Evolutionary conservation across 805 yeast genomes (phyloP), one percentile per base, ranked within the genome.

Genomic region (Candida mattraensis): DNA sequence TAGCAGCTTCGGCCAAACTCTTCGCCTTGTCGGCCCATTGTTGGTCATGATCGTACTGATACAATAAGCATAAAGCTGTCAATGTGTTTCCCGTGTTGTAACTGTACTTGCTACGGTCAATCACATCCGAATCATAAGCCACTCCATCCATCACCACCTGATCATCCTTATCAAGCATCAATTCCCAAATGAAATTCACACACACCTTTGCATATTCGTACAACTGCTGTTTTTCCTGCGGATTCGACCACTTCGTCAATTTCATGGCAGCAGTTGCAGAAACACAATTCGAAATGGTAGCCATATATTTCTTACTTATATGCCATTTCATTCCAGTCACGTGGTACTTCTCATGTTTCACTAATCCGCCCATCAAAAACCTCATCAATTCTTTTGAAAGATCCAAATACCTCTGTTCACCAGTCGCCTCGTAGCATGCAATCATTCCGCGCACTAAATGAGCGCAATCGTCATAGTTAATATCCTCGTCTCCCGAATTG

Each of bases 401-500:
- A 47, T 75, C 77, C 45, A 82, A 62, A 51, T 67, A 79, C 32
- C 61, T 60, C 48, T 63, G 64, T 41, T 77, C 70, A 2, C 74
- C 75, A 2, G 87, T 79, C 18, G 77, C 85, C 51, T 80, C 87
- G 51, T 75, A 80, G 3, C 84, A 84, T 3, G 80, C 69, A 42
- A 82, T 63, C 54, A 79, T 64, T 5, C 80, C 82, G 50, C 78
- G 67, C 14, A 82, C 82, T n/a, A 80, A 77, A 53, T 82, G 88
- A 2, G 87, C 88, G 50, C 80, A 83, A 54, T 82, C 88, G 51
- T 82, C 87, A 45, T 77, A 76, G 57, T 82, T 81, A 35, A 81
- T 76, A 52, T 82, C 87, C 33, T 63, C 62, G 55, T 80, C 81
- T 29, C 73, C 79, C 15, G 53, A 48, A 41, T 63, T 61, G 51